A percentile compares a stretch with the other conserved stretches of the same genome.
These are phyloP conservation scores for Geranomyces variabilis DNA, from an alignment of 192 early-diverging fungal genomes.

Conservation along the genomic window DNA sequence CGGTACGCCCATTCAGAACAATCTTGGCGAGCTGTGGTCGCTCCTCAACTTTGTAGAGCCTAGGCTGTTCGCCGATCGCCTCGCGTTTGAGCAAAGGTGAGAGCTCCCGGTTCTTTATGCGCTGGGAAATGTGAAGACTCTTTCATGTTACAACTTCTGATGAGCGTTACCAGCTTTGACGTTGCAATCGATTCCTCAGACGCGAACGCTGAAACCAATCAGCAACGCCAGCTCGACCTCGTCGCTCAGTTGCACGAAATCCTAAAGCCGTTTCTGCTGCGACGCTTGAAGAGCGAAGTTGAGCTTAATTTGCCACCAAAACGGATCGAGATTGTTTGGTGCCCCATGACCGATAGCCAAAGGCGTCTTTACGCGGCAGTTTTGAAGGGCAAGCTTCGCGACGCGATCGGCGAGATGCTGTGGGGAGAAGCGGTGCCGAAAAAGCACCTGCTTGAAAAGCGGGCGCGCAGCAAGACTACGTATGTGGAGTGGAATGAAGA, in stretches of 20 bases:
- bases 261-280: constrained; percentile 15
- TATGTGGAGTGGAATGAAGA: too few relatives aligned
- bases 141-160: not conserved
- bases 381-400: constrained; percentile 18
- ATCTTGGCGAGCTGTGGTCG: too few relatives aligned
- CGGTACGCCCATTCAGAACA: constrained; percentile 10
- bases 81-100: constrained; percentile 88
- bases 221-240: too few relatives aligned
- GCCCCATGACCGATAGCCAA: constrained; percentile 46
- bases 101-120: too few relatives aligned
- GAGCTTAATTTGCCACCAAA: constrained; percentile 88
- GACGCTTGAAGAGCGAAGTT: constrained; percentile 47
- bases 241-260: too few relatives aligned
- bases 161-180: too few relatives aligned
- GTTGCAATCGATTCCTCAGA: too few relatives aligned
- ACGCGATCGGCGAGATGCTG: constrained; percentile 2
- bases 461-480: too few relatives aligned
- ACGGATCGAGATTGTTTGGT: constrained; percentile 82
- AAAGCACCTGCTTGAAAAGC: too few relatives aligned
- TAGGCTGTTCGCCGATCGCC: constrained; percentile 62
- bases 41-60: not conserved
- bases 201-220: too few relatives aligned
- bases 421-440: not conserved
- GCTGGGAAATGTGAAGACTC: not conserved
- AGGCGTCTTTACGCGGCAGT: constrained; percentile 49